Conservation (phyloP, 352 stramenopile species). For the Saprolegnia parasitica region DNA sequence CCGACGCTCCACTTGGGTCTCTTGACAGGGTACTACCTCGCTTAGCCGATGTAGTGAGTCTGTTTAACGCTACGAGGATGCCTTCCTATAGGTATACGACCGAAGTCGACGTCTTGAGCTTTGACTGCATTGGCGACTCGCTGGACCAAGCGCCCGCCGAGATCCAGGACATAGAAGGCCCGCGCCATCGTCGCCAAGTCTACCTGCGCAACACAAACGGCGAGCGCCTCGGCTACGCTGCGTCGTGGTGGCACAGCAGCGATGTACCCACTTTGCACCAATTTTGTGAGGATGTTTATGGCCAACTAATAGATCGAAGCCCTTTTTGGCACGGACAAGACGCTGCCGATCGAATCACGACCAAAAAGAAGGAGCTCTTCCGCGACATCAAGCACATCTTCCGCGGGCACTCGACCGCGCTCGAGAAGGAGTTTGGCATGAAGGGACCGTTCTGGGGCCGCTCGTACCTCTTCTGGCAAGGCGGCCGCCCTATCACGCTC, state of each 20-base stretch:
- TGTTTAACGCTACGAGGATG: not conserved
- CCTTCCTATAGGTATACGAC: slow-evolving; percentile 35
- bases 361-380: slow-evolving; percentile 81
- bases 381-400: slow-evolving; percentile 82
- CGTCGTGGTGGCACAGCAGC: slow-evolving; percentile 62
- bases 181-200: slow-evolving; percentile 67
- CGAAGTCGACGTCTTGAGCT: slow-evolving; percentile 72
- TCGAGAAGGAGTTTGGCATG: slow-evolving; percentile 63
- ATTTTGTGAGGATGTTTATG: not conserved
- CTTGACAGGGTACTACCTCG: slow-evolving; percentile 45
- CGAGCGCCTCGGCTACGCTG: slow-evolving; percentile 74
- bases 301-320: slow-evolving; percentile 14
- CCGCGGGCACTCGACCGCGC: slow-evolving; percentile 46
- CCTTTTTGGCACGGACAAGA: slow-evolving; percentile 52
- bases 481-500: slow-evolving; percentile 67
- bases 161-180: slow-evolving; percentile 46
- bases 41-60: slow-evolving; percentile 1
- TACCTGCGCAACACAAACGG: slow-evolving; percentile 65
- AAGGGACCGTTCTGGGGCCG: slow-evolving; percentile 73
- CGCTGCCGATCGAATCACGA: slow-evolving; percentile 74
- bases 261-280: slow-evolving; percentile 65
- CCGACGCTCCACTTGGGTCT: slow-evolving; percentile 76
- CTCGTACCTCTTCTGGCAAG: slow-evolving; percentile 83
- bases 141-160: slow-evolving; percentile 44
- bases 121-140: slow-evolving; percentile 43